Base-by-base conservation (phyloP, 164 flowering plant genomes). In the Platanus orientalis region DNA sequence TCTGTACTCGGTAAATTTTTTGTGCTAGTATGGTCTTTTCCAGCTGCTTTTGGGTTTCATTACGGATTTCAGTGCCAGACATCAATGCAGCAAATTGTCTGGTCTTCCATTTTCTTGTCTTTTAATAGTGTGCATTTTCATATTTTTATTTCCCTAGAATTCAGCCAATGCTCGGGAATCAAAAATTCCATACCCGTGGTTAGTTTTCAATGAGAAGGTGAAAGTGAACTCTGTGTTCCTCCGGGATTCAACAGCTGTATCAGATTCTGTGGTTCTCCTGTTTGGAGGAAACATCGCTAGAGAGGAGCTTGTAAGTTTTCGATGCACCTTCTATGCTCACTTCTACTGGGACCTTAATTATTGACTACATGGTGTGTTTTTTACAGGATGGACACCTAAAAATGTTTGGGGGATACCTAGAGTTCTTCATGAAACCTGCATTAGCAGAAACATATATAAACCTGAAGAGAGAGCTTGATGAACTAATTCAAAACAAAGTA, bases 121-220 rank as follows among this genome's bases (percentile, higher is more conserved):
- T n/a, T n/a, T n/a, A n/a, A n/a, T n/a, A n/a, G 5, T 36, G 42
- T 36, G 42, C 12, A 1, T 7, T 7, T 59, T 39, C 53, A 42
- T 57, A 36, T 36, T 36, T 13, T 50, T 27, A 0, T 59, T 45
- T 56, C 29, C 25, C 44, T 55, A 94, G 99, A 91, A 83, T 76
- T 91, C 99, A 0, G 90, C 83, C 54, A 94, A 94, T 79, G 85
- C 90, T 42, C 79, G 87, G 56, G 88, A 86, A 66, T 61, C 79
- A 16, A 81, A 65, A 56, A 85, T 94, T 63, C 90, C 97, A 21
- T 91, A 79, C 63, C 97, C 99, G 21, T 94, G 99, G 99, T 75
- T 91, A 49, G 94, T 85, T 73, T 91, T 94, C 78, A 91, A 89
- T 63, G 97, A 91, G 77, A 94, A 94, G 71, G 83, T 91, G 61